phyloP scores from a whole-genome alignment of 106 monocot species.

The Platanthera guangdongensis region DNA sequence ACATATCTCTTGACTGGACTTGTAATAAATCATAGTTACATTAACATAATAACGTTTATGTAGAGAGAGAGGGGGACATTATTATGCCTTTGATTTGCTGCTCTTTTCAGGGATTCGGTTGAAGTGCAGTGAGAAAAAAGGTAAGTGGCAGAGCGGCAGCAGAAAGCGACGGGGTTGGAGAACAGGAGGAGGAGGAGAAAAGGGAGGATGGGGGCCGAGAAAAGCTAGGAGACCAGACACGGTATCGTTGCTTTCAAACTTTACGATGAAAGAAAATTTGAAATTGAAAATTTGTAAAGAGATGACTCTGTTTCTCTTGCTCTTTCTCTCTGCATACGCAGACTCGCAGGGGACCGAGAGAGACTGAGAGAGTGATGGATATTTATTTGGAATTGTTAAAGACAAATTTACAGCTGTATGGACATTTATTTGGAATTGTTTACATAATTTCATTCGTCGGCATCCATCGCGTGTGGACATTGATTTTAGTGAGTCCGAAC shows the following conservation, averaged over 20 bases:
- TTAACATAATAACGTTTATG: no score
- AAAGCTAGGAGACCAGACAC: background rate
- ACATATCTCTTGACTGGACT: background rate
- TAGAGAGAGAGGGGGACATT: background rate
- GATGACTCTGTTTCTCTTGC: no score
- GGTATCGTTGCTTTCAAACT: constrained; percentile 1
- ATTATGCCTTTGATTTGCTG: background rate
- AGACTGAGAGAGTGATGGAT: no score
- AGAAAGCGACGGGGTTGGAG: background rate
- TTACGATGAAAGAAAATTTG: background rate
- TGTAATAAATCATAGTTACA: background rate
- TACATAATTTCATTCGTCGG: no score
- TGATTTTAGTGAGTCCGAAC: no score
- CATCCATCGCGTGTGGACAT: no score
- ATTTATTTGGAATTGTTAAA: no score
- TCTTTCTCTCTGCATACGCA: no score
- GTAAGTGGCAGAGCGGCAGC: background rate
- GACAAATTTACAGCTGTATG: no score
- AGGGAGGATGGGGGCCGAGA: background rate
- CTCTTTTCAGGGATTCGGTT: constrained; percentile 1
- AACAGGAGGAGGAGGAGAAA: background rate
- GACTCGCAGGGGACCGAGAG: no score
- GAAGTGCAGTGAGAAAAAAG: constrained; percentile 2
- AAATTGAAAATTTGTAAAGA: no score
- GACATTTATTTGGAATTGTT: no score